Conservation (phyloP, 2,329 filamentous ascomycete species). For the Cytospora paraplurivora region DNA sequence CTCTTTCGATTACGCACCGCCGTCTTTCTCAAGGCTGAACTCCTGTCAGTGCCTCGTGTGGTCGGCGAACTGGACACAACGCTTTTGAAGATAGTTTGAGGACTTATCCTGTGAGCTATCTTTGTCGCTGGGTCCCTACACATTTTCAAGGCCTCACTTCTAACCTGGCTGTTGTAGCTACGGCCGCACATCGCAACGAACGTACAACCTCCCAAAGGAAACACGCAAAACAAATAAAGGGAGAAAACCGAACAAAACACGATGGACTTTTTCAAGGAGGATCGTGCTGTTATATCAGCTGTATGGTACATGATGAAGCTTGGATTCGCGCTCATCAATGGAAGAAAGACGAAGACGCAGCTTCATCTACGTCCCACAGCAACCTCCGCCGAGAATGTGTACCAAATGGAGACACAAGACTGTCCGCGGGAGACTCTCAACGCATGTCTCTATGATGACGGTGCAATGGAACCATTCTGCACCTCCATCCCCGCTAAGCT, state of each 20-base stretch:
- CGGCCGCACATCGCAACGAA: neutral
- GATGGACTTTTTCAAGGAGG: neutral
- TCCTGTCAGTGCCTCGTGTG: too few species aligned
- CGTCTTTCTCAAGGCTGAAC: too few species aligned
- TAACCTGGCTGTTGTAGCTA: neutral
- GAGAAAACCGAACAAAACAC: neutral
- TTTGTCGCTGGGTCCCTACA: too few species aligned
- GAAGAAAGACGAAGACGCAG: neutral
- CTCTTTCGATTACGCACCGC: too few species aligned
- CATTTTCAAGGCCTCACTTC: neutral
- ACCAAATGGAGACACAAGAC: neutral
- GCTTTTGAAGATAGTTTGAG: too few species aligned
- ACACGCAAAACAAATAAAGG: too few species aligned
- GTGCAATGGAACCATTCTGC: neutral
- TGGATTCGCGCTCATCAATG: neutral
- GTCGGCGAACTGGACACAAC: too few species aligned
- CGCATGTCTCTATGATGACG: neutral
- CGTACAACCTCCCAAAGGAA: neutral
- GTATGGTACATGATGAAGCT: neutral
- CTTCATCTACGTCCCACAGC: neutral
- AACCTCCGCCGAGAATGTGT: neutral
- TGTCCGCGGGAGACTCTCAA: neutral
- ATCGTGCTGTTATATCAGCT: neutral
- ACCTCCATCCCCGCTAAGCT: too few species aligned
- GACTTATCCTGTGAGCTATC: too few species aligned